Conservation (phyloP, 106 monocot species). For the Dendrobium catenatum region DNA sequence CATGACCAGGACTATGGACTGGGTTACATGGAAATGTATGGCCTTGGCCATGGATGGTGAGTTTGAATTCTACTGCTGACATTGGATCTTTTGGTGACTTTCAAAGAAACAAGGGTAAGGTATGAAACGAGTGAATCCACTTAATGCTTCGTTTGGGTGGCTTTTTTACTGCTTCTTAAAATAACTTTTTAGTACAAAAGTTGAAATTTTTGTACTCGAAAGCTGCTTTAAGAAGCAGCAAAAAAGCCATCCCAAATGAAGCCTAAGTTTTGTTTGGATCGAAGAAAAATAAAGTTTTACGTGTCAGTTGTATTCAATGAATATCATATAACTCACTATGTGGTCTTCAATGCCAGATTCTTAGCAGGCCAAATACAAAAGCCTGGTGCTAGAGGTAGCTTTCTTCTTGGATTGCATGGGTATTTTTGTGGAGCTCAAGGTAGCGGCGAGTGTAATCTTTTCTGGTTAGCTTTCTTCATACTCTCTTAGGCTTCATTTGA, state of each 20-base stretch:
- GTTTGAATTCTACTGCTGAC: not conserved
- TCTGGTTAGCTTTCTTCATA: too few relatives aligned
- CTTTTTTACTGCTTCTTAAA: too few relatives aligned
- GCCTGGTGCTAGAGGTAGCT: not conserved
- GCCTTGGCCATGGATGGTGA: conserved; percentile 18
- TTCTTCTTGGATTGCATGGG: too few relatives aligned
- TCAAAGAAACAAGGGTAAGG: not conserved
- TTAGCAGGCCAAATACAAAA: not conserved
- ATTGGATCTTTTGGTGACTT: not conserved
- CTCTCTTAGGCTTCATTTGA: too few relatives aligned
- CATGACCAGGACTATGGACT: conserved; percentile 9
- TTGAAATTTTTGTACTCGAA: too few relatives aligned
- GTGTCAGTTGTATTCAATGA: not conserved
- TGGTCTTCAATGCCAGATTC: too few relatives aligned
- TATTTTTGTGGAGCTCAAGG: not conserved
- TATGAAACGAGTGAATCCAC: not conserved
- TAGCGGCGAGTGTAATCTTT: not conserved
- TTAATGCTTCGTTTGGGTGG: not conserved
- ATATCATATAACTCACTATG: too few relatives aligned
- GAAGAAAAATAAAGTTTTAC: too few relatives aligned
- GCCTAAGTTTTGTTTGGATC: not conserved
- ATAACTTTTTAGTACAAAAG: too few relatives aligned
- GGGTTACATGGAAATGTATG: conserved; percentile 15
- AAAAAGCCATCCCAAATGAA: not conserved
- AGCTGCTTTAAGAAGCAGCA: not conserved